Evolutionary conservation across 2,329 filamentous ascomycete genomes (phyloP), one percentile per base, ranked within the genome.

Genomic region (Cordyceps militaris): DNA sequence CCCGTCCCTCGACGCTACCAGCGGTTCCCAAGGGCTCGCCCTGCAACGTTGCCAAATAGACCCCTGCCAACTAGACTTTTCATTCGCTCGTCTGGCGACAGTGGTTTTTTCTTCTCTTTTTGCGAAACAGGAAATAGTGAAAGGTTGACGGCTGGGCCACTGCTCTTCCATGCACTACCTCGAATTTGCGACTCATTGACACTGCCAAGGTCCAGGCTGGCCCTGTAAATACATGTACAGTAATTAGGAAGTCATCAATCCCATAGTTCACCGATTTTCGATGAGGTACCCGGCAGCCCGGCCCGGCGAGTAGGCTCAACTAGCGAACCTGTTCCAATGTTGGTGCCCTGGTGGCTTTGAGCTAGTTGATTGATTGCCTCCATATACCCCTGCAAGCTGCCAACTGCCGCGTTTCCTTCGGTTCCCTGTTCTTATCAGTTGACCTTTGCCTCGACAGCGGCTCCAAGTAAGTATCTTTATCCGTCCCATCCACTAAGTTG

Each of bases 371-470:
- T 34, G 32, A 9, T n/a, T 4, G 34, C 34, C 34, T 26, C 23
- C 21, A 7, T 9, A 14, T 11, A 54, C 40, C 53, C 53, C 53
- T 48, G 53, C 53, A 48, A 48, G 10, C 30, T 19, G 28, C 43
- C 7, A 56, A 56, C 53, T 56, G 53, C 53, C 53, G 53, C 43
- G 24, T 56, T 56, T 48, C 19, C 14, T 4, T 36, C 23, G 40
- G 21, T 23, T 24, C 9, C 28, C 23, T n/a, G 42, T 19, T 19
- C 9, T 36, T 23, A 24, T 53, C 49, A 24, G 21, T 10, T 42
- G 47, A 23, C 30, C n/a, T n/a, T 49, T 36, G 11, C 36, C n/a
- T n/a, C 6, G 6, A 19, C 42, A 13, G 4, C 11, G 2, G 30
- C n/a, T 7, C 8, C n/a, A n/a, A n/a, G n/a, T n/a, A n/a, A n/a